Conservation (phyloP, 768 basidiomycete species). For the Russula brevipes region DNA sequence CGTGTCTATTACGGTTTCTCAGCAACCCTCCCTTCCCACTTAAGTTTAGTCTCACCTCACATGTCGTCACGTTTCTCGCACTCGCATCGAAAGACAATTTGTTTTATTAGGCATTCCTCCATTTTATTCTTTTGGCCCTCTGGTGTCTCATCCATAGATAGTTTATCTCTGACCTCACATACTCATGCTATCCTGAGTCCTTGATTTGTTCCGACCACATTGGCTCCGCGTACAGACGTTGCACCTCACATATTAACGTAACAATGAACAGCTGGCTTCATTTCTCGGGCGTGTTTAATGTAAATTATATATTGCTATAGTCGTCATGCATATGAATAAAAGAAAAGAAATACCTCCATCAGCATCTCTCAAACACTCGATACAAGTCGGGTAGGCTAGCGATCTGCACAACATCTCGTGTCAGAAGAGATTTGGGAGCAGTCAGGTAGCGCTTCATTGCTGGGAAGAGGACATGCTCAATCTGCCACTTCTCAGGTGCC, state of each 20-base stretch:
- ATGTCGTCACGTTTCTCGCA: not conserved
- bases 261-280: not conserved
- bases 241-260: slow-evolving; percentile 1
- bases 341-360: slow-evolving; percentile 1
- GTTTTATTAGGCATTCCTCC: not conserved
- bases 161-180: slow-evolving; percentile 5
- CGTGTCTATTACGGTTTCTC: not conserved
- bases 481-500: slow-evolving; percentile 73
- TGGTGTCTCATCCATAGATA: not conserved
- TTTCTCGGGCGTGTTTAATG: slow-evolving; percentile 4
- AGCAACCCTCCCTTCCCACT: not conserved
- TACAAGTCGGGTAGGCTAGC: slow-evolving; percentile 90
- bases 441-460: slow-evolving; percentile 71
- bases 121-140: not conserved
- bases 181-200: slow-evolving; percentile 9
- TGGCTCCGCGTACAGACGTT: not conserved
- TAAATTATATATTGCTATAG: slow-evolving; percentile 14
- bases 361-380: slow-evolving; percentile 92
- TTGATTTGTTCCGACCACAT: slow-evolving; percentile 11
- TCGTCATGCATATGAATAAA: not conserved
- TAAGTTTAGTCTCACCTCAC: not conserved
- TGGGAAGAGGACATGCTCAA: slow-evolving; percentile 88
- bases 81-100: not conserved
- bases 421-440: slow-evolving; percentile 61
- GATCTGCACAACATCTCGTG: slow-evolving; percentile 75